A percentile compares a stretch with the other conserved stretches of the same genome.
phyloP scores from a whole-genome alignment of 2,329 filamentous ascomycete genomes.

The Corynespora cassiicola region DNA sequence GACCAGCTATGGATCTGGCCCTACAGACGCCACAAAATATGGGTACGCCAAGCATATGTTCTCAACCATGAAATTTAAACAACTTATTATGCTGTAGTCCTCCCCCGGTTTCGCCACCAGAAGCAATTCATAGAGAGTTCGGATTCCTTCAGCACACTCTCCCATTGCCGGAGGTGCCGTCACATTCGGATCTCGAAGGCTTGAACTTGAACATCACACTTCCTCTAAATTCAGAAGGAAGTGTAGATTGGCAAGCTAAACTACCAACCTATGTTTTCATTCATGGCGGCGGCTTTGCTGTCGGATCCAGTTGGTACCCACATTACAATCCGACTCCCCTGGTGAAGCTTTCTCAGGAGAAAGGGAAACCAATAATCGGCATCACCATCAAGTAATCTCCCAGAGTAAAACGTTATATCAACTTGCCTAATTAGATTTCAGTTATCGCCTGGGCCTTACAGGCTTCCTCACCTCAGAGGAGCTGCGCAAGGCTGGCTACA shows the following conservation, averaged over 20 bases:
- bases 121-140: slow-evolving; percentile 55
- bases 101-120: slow-evolving; percentile 47
- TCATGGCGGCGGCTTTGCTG: slow-evolving; percentile 59
- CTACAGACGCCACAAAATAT: slow-evolving; percentile 42
- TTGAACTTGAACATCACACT: slow-evolving; percentile 61
- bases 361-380: slow-evolving; percentile 54
- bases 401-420: slow-evolving; percentile 41
- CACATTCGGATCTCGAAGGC: slow-evolving; percentile 56
- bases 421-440: slow-evolving; percentile 10
- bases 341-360: slow-evolving; percentile 52
- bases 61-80: too few relatives aligned
- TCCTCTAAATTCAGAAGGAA: slow-evolving; percentile 37
- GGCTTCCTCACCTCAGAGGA: slow-evolving; percentile 55
- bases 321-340: slow-evolving; percentile 57
- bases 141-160: slow-evolving; percentile 57
- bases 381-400: slow-evolving; percentile 52
- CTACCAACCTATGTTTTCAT: slow-evolving; percentile 62
- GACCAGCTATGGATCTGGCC: slow-evolving; percentile 24
- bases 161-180: slow-evolving; percentile 41
- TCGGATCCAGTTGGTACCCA: slow-evolving; percentile 60
- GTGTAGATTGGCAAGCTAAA: slow-evolving; percentile 30
- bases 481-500: slow-evolving; percentile 51
- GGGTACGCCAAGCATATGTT: too few relatives aligned
- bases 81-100: slow-evolving; percentile 16
- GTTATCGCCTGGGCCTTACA: slow-evolving; percentile 38